These are phyloP conservation scores for Colletotrichum liaoningense DNA, from an alignment of 2,329 filamentous ascomycete species.

Conservation along the genomic window DNA sequence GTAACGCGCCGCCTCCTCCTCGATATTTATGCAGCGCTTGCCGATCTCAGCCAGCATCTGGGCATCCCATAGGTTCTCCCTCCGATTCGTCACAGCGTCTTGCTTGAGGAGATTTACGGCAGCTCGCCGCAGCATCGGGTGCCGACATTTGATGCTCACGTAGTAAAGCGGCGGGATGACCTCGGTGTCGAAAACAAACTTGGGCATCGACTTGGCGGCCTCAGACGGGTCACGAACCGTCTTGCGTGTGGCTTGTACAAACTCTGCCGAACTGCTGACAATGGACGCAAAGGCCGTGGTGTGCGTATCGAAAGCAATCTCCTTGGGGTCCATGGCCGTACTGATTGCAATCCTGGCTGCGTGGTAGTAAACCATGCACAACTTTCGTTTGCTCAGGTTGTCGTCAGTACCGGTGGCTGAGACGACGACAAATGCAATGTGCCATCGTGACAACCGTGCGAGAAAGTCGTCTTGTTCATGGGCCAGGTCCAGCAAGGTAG, in stretches of 20 bases:
- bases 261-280: constrained; percentile 44
- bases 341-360: constrained; percentile 47
- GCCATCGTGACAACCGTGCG: constrained; percentile 42
- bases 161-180: constrained; percentile 56
- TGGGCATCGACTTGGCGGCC: constrained; percentile 21
- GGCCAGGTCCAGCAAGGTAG: constrained; percentile 41
- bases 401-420: constrained; percentile 40
- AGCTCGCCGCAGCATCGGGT: constrained; percentile 52
- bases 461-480: constrained; percentile 48
- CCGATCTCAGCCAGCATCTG: constrained; percentile 47
- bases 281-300: constrained; percentile 50
- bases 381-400: constrained; percentile 35
- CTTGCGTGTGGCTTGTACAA: constrained; percentile 20
- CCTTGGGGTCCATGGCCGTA: constrained; percentile 42
- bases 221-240: constrained; percentile 27
- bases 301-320: constrained; percentile 50
- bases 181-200: constrained; percentile 56
- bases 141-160: constrained; percentile 52
- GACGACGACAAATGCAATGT: constrained; percentile 45
- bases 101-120: constrained; percentile 50
- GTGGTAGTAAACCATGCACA: constrained; percentile 52
- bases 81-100: constrained; percentile 44
- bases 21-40: constrained; percentile 48
- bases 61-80: constrained; percentile 54
- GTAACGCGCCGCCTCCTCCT: constrained; percentile 42